Conservation (phyloP, 495 filamentous ascomycete species). For the Tuber calosporum region DNA sequence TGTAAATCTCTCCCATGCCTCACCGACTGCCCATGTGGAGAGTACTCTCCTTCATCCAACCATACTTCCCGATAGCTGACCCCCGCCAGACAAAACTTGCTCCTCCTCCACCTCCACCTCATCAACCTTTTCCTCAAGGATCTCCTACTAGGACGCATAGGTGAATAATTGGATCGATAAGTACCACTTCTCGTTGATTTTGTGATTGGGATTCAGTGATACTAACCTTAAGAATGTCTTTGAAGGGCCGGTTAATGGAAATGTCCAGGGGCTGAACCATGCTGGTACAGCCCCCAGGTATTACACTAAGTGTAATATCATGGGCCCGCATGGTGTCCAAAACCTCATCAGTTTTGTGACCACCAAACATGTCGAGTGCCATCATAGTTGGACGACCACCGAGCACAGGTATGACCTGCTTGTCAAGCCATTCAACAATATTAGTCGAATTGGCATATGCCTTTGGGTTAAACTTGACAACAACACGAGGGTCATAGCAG, state of each 20-base stretch:
- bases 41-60: too few species aligned
- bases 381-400: neutral
- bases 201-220: too few species aligned
- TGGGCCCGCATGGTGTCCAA: conserved; percentile 1
- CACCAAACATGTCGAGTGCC: neutral
- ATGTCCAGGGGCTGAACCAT: conserved; percentile 13
- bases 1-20: too few species aligned
- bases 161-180: too few species aligned
- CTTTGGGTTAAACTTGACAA: conserved; percentile 15
- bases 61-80: too few species aligned
- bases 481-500: conserved; percentile 3
- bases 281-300: conserved; percentile 1
- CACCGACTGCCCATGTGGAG: too few species aligned
- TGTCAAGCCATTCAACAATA: conserved; percentile 7
- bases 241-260: conserved; percentile 10
- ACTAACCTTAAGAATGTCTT: conserved; percentile 1
- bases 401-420: conserved; percentile 10
- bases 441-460: neutral
- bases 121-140: too few species aligned
- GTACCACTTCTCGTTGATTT: too few species aligned
- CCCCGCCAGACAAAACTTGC: too few species aligned
- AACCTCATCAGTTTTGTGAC: conserved; percentile 10
- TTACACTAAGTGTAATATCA: conserved; percentile 7
- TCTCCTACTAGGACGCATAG: too few species aligned
- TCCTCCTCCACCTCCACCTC: too few species aligned